Percentiles rank a stretch among this genome's conserved stretches.
These are phyloP conservation scores for Penicillium sp. DNA, from an alignment of 2,329 filamentous ascomycete species.

Conservation along the genomic window DNA sequence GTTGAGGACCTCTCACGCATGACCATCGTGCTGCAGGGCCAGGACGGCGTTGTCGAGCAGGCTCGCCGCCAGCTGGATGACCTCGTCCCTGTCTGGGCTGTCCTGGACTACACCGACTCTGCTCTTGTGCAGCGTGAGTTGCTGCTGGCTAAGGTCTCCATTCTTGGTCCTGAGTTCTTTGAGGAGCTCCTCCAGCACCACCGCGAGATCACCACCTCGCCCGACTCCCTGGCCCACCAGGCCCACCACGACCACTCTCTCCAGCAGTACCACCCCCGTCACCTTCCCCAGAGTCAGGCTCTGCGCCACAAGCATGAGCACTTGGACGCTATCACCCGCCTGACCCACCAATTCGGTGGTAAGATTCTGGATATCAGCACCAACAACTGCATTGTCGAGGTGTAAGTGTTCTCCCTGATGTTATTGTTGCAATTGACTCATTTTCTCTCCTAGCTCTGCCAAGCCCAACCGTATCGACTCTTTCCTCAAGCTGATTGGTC, in stretches of 20 bases:
- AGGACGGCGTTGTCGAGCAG: slow-evolving; percentile 97
- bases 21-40: slow-evolving; percentile 96
- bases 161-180: slow-evolving; percentile 95
- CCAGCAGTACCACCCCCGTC: slow-evolving; percentile 76
- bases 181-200: slow-evolving; percentile 96
- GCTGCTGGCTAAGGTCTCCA: slow-evolving; percentile 93
- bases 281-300: slow-evolving; percentile 82
- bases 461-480: slow-evolving; percentile 94
- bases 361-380: slow-evolving; percentile 98
- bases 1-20: slow-evolving; percentile 96
- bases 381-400: slow-evolving; percentile 96
- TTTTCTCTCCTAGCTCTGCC: slow-evolving; percentile 64
- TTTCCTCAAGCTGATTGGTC: slow-evolving; percentile 91
- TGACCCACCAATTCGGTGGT: slow-evolving; percentile 95
- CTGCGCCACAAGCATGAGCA: slow-evolving; percentile 97
- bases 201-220: slow-evolving; percentile 74
- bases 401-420: slow-evolving; percentile 63
- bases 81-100: slow-evolving; percentile 95
- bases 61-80: slow-evolving; percentile 94
- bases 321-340: slow-evolving; percentile 91
- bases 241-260: slow-evolving; percentile 11
- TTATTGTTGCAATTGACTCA: slow-evolving; percentile 3
- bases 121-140: slow-evolving; percentile 95
- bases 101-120: slow-evolving; percentile 90
- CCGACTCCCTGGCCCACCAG: slow-evolving; percentile 36